phyloP scores from a whole-genome alignment of 2,329 filamentous ascomycete genomes.

The Colletotrichum spaethianum region DNA sequence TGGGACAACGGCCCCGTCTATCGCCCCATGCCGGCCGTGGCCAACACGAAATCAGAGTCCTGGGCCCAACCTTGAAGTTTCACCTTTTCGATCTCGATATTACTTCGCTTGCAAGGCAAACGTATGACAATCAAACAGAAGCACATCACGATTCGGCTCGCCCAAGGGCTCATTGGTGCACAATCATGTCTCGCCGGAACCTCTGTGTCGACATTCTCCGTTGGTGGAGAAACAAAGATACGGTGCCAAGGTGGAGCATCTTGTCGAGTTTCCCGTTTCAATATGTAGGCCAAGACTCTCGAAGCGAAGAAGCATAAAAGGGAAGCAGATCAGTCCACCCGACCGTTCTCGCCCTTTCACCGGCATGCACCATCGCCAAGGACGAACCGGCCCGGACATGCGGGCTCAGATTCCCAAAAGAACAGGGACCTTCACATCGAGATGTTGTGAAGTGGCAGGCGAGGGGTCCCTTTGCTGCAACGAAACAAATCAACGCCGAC shows the following conservation, averaged over 20 bases:
- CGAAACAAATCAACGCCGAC: background rate
- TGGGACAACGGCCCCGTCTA: constrained; percentile 11
- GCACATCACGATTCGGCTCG: background rate
- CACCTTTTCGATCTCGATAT: background rate
- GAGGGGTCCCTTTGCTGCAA: background rate
- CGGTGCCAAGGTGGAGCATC: constrained; percentile 24
- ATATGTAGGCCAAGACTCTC: constrained; percentile 33
- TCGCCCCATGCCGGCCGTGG: constrained; percentile 18
- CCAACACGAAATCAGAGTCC: constrained; percentile 12
- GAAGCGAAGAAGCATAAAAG: constrained; percentile 31
- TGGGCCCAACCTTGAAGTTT: constrained; percentile 11
- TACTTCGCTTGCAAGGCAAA: constrained; percentile 12
- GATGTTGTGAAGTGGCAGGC: background rate
- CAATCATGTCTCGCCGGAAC: constrained; percentile 12
- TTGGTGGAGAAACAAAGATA: constrained; percentile 39
- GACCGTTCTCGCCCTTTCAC: constrained; percentile 20
- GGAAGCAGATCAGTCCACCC: constrained; percentile 31
- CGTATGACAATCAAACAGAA: constrained; percentile 24
- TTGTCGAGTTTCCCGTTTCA: constrained; percentile 21
- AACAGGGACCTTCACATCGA: background rate
- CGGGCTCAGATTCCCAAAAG: constrained; percentile 9
- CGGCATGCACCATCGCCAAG: constrained; percentile 24
- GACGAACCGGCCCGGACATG: constrained; percentile 32
- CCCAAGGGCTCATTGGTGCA: constrained; percentile 19
- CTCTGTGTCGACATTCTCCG: constrained; percentile 10